Base-by-base conservation (phyloP, 306 rosid species). In the Cucurbita moschata region DNA sequence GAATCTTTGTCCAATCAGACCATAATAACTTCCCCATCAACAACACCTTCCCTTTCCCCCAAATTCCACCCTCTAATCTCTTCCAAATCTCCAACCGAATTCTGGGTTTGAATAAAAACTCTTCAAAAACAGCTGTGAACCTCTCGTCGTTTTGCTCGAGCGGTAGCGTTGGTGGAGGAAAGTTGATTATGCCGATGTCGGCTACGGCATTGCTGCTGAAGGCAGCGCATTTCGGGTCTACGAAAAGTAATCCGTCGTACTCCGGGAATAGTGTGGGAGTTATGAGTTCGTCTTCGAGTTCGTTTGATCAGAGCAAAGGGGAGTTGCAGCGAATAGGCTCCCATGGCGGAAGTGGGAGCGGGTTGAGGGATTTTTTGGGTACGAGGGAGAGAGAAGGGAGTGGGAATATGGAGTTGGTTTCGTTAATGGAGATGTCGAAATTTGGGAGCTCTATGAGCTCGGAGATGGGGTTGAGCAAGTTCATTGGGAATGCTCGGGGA, bases 181-280 rank as follows among this genome's bases (percentile, higher is more conserved):
- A 61, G 67, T n/a, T 44, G 5, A 35, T 61, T 61, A 26, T n/a
- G 5, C 70, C 70, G 3, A 71, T 71, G 75, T 87, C 92, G 58
- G 92, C 92, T 0, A 87, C 92, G 49, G 92, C 92, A 0, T 81
- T 87, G 71, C 79, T 87, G 23, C 86, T 83, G 74, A 83, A 87
- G 40, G 92, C 92, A 70, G 92, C 92, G 4, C 89, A 85, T 16
- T 81, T 87, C 84, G 92, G 92, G n/a, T 87, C 92, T 46, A 83
- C 86, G 0, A 71, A 56, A n/a, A 81, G 37, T 76, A 78, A 75
- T 55, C 76, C 84, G 39, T 85, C 83, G 12, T 69, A 73, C 60
- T 85, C 81, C 39, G 76, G 85, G 67, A 74, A 61, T 56, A 83
- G 80, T 55, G 84, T 87, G 74, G 89, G 92, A 11, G 84, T 80